phyloP scores from a whole-genome alignment of 2,329 filamentous ascomycete genomes.

The Aspergillus sp. region DNA sequence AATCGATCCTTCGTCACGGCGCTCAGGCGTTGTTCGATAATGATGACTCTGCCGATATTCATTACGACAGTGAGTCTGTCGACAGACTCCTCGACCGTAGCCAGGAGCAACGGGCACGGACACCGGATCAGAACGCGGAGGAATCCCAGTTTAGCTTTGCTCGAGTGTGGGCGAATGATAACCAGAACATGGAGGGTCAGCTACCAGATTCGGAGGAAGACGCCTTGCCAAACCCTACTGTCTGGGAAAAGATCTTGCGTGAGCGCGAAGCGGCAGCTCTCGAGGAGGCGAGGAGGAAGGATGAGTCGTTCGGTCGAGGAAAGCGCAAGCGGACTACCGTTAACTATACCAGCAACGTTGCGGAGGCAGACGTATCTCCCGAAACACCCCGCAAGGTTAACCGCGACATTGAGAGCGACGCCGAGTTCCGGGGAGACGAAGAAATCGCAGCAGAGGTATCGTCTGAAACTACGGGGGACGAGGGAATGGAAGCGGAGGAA shows the following conservation, averaged over 20 bases:
- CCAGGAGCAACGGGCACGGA: constrained; percentile 62
- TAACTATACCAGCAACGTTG: constrained; percentile 15
- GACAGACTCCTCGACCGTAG: constrained; percentile 85
- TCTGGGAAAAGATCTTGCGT: constrained; percentile 86
- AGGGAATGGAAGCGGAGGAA: constrained; percentile 12
- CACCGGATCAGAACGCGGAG: constrained; percentile 54
- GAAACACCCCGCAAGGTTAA: constrained; percentile 12
- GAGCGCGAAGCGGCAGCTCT: constrained; percentile 70
- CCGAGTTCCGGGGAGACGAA: constrained; percentile 22
- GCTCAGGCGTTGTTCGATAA: constrained; percentile 79
- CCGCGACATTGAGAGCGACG: constrained; percentile 18
- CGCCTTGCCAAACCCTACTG: constrained; percentile 51
- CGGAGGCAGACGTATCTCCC: constrained; percentile 12
- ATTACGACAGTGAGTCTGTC: constrained; percentile 72
- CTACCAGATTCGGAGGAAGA: constrained; percentile 44
- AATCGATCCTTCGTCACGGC: constrained; percentile 79
- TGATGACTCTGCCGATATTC: constrained; percentile 59
- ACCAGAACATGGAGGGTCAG: constrained; percentile 55
- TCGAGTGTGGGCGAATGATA: constrained; percentile 82
- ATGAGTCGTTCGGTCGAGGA: constrained; percentile 75
- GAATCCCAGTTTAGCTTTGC: constrained; percentile 84
- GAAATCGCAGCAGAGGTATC: constrained; percentile 14
- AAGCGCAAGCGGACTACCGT: constrained; percentile 59
- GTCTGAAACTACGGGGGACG: constrained; percentile 15
- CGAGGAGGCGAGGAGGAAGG: constrained; percentile 58